Base-by-base conservation (phyloP, 1,284 basidiomycete genomes). In the Cutaneotrichosporon cutaneum region DNA sequence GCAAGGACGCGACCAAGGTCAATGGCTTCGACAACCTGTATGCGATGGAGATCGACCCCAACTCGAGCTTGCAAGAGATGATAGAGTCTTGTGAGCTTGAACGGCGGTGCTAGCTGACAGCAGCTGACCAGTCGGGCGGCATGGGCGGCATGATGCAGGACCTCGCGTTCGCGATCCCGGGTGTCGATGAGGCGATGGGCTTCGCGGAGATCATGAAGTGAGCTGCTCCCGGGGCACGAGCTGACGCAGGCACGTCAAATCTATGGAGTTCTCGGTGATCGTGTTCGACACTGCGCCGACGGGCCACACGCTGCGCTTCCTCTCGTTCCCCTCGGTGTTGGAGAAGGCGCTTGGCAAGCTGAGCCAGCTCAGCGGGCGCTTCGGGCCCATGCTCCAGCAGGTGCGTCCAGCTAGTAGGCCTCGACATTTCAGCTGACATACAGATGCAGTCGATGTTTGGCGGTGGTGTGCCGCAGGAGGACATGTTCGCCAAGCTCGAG, bases 111-210 rank as follows among this genome's bases (percentile, higher is more conserved):
- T 13, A 10, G 30, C 21, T 30, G 22, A 35, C 32, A 11, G 56
- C 72, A 93, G 90, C 91, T 67, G 93, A 96, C 76, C 86, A 87
- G 62, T 91, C 91, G 27, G 79, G 81, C 52, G 92, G 92, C 83
- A 97, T 99, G 94, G 93, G 93, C 36, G 88, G 90, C 67, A 98
- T 99, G 92, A 97, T 99, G 93, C 95, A 99, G 79, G 95, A 99
- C 81, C 85, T 99, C 44, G 96, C 95, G 0, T 99, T 99, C 74
- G 94, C 96, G 1, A 99, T 99, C 64, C 95, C 95, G 0, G 95
- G 95, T 81, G 95, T 99, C 1, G 95, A 99, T 75, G 95, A 99
- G 80, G 95, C 95, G 3, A 99, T 99, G 95, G 95, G 94, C 63
- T 99, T 99, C 72, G 96, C 95, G 0, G 95, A 99, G 80, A 96